Conservation (phyloP, 768 basidiomycete species). For the Scleroderma bovista region DNA sequence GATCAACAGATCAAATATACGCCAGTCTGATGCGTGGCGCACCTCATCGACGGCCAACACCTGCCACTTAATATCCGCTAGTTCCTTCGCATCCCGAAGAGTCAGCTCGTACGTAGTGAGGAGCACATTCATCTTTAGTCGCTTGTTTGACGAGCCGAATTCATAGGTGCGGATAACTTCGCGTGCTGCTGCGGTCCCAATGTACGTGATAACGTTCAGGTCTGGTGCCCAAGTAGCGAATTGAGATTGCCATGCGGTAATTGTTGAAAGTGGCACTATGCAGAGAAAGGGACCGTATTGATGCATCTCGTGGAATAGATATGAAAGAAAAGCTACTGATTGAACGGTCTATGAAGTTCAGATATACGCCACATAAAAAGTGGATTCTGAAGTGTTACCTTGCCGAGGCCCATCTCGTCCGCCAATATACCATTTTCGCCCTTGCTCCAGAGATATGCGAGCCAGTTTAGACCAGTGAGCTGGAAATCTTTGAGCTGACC, state of each 20-base stretch:
- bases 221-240: constrained; percentile 95
- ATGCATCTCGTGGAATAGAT: constrained; percentile 84
- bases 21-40: constrained; percentile 11
- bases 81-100: constrained; percentile 81
- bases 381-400: constrained; percentile 41
- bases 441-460: constrained; percentile 93
- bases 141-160: constrained; percentile 84
- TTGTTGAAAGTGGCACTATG: constrained; percentile 96
- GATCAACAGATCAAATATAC: constrained; percentile 11
- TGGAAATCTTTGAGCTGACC: constrained; percentile 96
- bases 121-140: constrained; percentile 94
- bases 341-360: constrained; percentile 70
- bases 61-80: constrained; percentile 96
- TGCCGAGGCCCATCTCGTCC: constrained; percentile 99
- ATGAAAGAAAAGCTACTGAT: constrained; percentile 91
- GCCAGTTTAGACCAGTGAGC: constrained; percentile 95
- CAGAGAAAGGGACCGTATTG: constrained; percentile 98
- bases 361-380: constrained; percentile 5
- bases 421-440: constrained; percentile 96
- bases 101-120: constrained; percentile 97
- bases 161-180: constrained; percentile 91
- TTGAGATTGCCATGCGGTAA: constrained; percentile 96
- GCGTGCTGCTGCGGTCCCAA: constrained; percentile 81
- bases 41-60: constrained; percentile 95
- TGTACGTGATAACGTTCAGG: constrained; percentile 94